These are phyloP conservation scores for Fusarium beomiforme DNA, from an alignment of 2,329 filamentous ascomycete genomes.

Conservation along the genomic window DNA sequence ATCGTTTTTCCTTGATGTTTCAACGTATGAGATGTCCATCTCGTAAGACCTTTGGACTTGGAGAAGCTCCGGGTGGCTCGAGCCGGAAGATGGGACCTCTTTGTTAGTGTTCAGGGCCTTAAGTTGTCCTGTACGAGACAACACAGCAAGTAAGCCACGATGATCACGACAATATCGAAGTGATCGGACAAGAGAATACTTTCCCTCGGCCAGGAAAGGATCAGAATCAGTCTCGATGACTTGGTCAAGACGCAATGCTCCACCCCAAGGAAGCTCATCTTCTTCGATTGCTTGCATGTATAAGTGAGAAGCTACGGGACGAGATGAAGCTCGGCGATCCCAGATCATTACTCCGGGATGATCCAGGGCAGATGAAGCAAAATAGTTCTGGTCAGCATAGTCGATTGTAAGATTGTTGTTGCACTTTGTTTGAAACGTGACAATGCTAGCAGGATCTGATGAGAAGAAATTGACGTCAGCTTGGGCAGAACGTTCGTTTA, in stretches of 20 bases:
- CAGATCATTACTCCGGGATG: conserved; percentile 80
- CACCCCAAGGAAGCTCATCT: conserved; percentile 72
- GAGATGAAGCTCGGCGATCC: conserved; percentile 74
- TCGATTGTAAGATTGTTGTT: conserved; percentile 81
- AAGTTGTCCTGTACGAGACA: conserved; percentile 71
- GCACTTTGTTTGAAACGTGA: conserved; percentile 72
- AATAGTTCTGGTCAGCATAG: conserved; percentile 83
- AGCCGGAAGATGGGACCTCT: conserved; percentile 58
- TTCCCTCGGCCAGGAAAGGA: conserved; percentile 61
- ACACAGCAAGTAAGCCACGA: conserved; percentile 67
- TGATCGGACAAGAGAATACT: conserved; percentile 69
- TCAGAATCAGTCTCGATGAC: conserved; percentile 66
- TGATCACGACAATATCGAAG: conserved; percentile 72
- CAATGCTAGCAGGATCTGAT: conserved; percentile 59
- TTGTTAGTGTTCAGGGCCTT: conserved; percentile 68
- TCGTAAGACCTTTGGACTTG: conserved; percentile 69
- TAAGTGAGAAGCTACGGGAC: conserved; percentile 60
- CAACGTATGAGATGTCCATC: conserved; percentile 67
- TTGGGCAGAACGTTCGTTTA: background rate
- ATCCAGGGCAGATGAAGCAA: conserved; percentile 81
- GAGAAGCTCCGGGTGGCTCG: conserved; percentile 67
- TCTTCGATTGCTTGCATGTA: conserved; percentile 68
- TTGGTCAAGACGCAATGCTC: conserved; percentile 65
- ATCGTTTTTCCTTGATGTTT: conserved; percentile 63
- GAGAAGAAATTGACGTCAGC: background rate